Evolutionary conservation across 345 rosid species (phyloP), one percentile per base, ranked within the genome.

Genomic region (Jatropha curcas): DNA sequence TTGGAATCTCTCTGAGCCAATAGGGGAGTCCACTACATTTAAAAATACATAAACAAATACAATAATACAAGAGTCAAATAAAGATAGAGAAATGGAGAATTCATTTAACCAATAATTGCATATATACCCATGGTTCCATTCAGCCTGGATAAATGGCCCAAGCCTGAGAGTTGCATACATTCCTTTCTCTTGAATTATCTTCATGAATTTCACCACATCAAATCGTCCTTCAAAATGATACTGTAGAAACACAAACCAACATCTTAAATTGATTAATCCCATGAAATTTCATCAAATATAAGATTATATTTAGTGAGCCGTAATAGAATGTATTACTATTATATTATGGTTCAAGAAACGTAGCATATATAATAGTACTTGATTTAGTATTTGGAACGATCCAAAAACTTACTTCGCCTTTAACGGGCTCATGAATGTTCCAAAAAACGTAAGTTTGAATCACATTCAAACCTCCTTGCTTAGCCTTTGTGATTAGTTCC

Each of bases 121-220:
- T 35, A 35, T 14, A 39, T 89, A 95, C 99, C 99, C 99, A 43
- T 95, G 94, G 79, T 84, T 95, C 98, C 98, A 95, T 83, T 95
- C 99, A 70, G 93, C 99, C 71, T 95, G 96, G 68, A 95, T 84
- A 81, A 91, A 95, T 1, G 99, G 98, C 45, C 99, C 99, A 74
- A 91, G 73, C 80, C 98, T 79, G 41, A 95, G 77, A 51, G 82
- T 86, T 50, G 71, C 94, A 70, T 79, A 88, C 94, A 92, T 77
- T 1, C 82, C 83, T 33, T 87, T 75, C 79, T 90, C 89, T 34
- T 55, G 65, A 37, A 88, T 76, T 78, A 83, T 2, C 84, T 81
- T 95, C 77, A 95, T 74, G 80, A 92, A 95, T 72, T 83, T 90
- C 70, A 93, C 96, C 77, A 95, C 53, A 69, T 93, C 98, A 63